Conservation (phyloP, 2,329 filamentous ascomycete genomes). For the Alternaria atra region DNA sequence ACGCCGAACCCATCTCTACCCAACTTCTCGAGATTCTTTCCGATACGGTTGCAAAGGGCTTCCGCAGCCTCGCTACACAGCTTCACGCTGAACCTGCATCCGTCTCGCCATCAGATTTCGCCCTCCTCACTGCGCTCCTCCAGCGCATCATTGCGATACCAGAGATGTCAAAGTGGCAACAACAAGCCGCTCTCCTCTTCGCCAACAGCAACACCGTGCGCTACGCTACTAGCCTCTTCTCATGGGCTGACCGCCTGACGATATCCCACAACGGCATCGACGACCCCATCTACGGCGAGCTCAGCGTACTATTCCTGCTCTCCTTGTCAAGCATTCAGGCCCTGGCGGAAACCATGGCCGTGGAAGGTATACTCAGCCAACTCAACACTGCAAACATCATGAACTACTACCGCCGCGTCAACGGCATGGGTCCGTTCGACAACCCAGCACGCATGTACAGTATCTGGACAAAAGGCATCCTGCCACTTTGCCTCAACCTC, state of each 20-base stretch:
- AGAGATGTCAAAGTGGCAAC: conserved; percentile 71
- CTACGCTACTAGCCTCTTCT: conserved; percentile 86
- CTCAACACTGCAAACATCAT: conserved; percentile 82
- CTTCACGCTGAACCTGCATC: conserved; percentile 77
- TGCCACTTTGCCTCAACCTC: conserved; percentile 89
- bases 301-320: conserved; percentile 87
- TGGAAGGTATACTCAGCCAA: conserved; percentile 82
- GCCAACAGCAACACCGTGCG: conserved; percentile 74
- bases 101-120: conserved; percentile 80
- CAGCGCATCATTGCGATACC: conserved; percentile 84
- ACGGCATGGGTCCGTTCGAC: conserved; percentile 81
- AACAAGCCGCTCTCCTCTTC: conserved; percentile 58
- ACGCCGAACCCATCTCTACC: conserved; percentile 38
- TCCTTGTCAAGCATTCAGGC: conserved; percentile 83
- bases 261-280: conserved; percentile 63
- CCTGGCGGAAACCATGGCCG: conserved; percentile 88
- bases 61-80: conserved; percentile 80
- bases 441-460: conserved; percentile 79
- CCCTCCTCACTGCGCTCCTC: conserved; percentile 84
- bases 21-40: conserved; percentile 80
- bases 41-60: conserved; percentile 79
- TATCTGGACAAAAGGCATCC: conserved; percentile 88
- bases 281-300: conserved; percentile 91
- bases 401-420: conserved; percentile 73
- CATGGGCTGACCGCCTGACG: conserved; percentile 87